Base-by-base conservation (phyloP, 208 protist species). In the Acanthamoeba royreba region DNA sequence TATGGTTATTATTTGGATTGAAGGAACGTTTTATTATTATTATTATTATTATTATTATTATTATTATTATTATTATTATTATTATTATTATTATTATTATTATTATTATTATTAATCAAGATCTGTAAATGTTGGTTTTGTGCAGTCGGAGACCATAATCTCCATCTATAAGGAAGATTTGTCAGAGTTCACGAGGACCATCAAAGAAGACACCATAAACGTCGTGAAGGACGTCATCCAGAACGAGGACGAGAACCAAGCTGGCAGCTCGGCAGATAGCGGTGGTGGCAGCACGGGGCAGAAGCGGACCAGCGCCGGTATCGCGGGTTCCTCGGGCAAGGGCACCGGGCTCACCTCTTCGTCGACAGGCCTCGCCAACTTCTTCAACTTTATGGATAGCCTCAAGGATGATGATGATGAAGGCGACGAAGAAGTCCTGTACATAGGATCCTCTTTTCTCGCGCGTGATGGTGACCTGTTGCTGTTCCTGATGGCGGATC, bases 151-250 rank as follows among this genome's bases (percentile, higher is more conserved):
- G 31, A 93, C 49, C 2, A 58, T 93, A 25, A 85, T 93, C 3
- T 69, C 47, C 17, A 93, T 93, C 17, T 93, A 93, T 33, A 93
- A 93, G 90, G 90, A 93, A 33, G 90, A 93, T 53, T 79, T 93
- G 55, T 42, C 35, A 8, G 90, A 93, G 19, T 93, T 93, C 38
- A 86, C 74, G 33, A n/a, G 79, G 15, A 86, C 90, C 4, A 93
- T 93, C 40, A 93, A 93, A 47, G 90, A 93, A 17, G 90, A 93
- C 53, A 93, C 90, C 4, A 61, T 86, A 2, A 69, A 42, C 38
- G 90, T 93, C 28, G 38, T 93, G 25, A 85, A 79, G 90, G 61
- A 93, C 1, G 46, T 46, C 25, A 42, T 79, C 40, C 42, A 46
- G 11, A 33, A 79, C 17, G 35, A 79, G 40, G 58, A 69, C 2